phyloP scores from a whole-genome alignment of 2,329 filamentous ascomycete species.

The Ophiocordyceps australis region DNA sequence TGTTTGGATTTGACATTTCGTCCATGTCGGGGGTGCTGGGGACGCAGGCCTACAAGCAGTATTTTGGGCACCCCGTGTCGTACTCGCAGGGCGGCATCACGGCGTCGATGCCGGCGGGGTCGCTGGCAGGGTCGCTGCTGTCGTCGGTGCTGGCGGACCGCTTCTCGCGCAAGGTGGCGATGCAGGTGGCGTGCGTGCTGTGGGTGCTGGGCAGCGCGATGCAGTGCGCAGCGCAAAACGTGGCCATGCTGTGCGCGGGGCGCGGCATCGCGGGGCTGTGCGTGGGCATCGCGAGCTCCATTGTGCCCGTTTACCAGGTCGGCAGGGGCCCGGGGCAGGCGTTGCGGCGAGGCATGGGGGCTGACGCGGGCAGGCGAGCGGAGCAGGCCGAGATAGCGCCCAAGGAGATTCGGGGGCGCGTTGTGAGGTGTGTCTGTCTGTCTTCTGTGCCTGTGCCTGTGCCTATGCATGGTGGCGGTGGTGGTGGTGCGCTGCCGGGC shows the following conservation, averaged over 20 bases:
- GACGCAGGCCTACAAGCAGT: slow-evolving; percentile 50
- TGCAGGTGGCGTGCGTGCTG: slow-evolving; percentile 29
- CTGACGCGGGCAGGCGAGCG: slow-evolving; percentile 1
- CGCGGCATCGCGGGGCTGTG: slow-evolving; percentile 55
- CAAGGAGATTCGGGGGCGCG: slow-evolving; percentile 36
- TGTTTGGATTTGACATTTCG: slow-evolving; percentile 67
- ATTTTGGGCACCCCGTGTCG: slow-evolving; percentile 43
- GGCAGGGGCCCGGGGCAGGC: background rate
- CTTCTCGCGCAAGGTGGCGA: slow-evolving; percentile 27
- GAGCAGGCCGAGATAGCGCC: slow-evolving; percentile 39
- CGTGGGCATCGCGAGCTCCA: slow-evolving; percentile 55
- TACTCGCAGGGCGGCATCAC: slow-evolving; percentile 53
- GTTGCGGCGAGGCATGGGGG: background rate
- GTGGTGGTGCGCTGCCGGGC: too few relatives aligned
- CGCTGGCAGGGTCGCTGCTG: slow-evolving; percentile 37
- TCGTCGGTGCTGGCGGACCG: slow-evolving; percentile 32
- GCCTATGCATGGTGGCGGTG: background rate
- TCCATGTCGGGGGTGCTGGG: slow-evolving; percentile 55
- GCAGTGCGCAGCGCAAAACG: slow-evolving; percentile 42
- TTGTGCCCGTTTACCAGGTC: slow-evolving; percentile 49
- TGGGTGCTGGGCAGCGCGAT: slow-evolving; percentile 35
- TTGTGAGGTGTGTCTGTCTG: slow-evolving; percentile 20
- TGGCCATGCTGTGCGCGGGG: slow-evolving; percentile 54
- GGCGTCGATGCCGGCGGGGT: slow-evolving; percentile 56
- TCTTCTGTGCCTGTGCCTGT: background rate